Conservation (phyloP, 2,329 filamentous ascomycete genomes). For the Aureobasidium sp. region DNA sequence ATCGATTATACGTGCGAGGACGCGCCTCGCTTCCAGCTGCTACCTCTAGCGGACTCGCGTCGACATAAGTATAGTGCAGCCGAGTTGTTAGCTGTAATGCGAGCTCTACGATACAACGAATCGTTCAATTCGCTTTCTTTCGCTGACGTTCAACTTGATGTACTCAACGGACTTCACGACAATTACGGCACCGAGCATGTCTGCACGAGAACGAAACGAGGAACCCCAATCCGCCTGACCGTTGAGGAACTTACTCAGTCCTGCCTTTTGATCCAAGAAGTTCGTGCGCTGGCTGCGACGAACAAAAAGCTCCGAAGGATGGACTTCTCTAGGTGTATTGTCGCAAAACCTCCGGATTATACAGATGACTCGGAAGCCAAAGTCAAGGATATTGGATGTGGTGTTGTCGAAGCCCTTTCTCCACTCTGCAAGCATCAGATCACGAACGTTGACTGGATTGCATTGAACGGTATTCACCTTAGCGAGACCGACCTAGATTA, state of each 20-base stretch:
- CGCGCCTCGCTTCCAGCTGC: conserved; percentile 56
- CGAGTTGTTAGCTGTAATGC: conserved; percentile 62
- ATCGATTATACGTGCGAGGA: conserved; percentile 57
- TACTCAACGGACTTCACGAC: conserved; percentile 55
- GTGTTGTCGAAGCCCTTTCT: conserved; percentile 61
- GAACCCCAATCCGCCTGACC: conserved; percentile 48
- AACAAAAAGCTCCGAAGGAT: conserved; percentile 54
- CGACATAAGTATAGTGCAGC: conserved; percentile 49
- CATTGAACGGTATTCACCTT: conserved; percentile 59
- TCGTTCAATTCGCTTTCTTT: conserved; percentile 61
- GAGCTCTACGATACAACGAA: conserved; percentile 63
- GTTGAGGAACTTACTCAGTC: conserved; percentile 46
- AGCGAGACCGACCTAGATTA: conserved; percentile 63
- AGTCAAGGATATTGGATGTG: conserved; percentile 54
- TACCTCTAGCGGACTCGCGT: conserved; percentile 46
- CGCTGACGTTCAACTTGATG: conserved; percentile 54
- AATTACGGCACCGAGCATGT: conserved; percentile 54
- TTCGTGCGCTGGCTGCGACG: conserved; percentile 58
- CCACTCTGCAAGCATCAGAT: conserved; percentile 58
- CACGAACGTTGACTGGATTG: conserved; percentile 64
- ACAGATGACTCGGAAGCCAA: conserved; percentile 37
- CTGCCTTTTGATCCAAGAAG: conserved; percentile 58
- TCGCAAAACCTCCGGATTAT: conserved; percentile 41
- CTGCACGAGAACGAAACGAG: conserved; percentile 47
- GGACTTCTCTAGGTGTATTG: conserved; percentile 58